Base-by-base conservation (phyloP, 495 filamentous ascomycete species). In the Bathelium albidoporum region DNA sequence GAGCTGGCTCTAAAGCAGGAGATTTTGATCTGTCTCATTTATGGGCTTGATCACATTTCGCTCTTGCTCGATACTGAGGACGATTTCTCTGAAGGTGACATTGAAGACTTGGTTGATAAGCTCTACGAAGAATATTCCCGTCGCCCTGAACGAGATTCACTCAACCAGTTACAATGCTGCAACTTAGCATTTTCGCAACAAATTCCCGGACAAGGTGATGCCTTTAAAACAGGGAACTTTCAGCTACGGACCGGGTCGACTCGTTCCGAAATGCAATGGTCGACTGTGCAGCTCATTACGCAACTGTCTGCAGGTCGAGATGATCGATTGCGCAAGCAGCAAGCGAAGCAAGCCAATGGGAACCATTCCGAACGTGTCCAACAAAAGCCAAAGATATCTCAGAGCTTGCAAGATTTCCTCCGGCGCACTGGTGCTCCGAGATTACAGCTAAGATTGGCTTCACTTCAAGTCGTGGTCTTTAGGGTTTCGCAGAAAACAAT, bases 381-480 rank as follows among this genome's bases (percentile, higher is more conserved):
- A 16, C 96, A 96, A 73, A 82, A 82, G 64, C 83, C 81, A 63
- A 85, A 85, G 36, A 69, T 87, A 31, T 76, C 77, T 44, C 80
- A 78, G 36, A 76, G 74, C 43, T 76, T 83, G 26, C 83, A 86
- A 68, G 82, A 88, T 58, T 70, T 92, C 24, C 75, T 87, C 41
- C 79, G 83, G 44, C 85, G 86, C 62, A 72, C 84, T n/a, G 76
- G 76, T 34, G 82, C 82, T 0, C 70, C 79, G 31, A 78, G 87
- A 58, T 74, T 80, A 2, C 75, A 79, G 14, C 75, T 77, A 44
- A 85, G 82, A 65, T 68, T 88, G 36, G 87, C 84, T 39, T 87
- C 88, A 39, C 75, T 97, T 28, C 91, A 96, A 66, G 76, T 90
- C n/a, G 68, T 96, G 24, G 83, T 88, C 0, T 95, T 97, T 68